Percentiles rank a stretch among this genome's conserved stretches.
Evolutionary conservation across 345 rosid genomes (phyloP).

Genomic region (Arabidopsis suecica): DNA sequence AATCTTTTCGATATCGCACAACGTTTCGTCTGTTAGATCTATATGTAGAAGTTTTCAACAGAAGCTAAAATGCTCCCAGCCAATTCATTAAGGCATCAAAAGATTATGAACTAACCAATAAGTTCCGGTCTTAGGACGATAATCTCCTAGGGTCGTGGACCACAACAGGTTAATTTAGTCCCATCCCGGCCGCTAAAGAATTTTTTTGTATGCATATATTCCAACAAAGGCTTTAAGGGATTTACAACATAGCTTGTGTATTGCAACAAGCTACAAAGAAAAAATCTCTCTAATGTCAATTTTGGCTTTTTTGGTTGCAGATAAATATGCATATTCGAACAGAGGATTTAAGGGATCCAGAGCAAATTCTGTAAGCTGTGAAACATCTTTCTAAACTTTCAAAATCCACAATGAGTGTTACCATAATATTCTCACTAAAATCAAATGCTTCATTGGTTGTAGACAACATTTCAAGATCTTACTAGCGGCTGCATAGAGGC

Average conservation of each 20-base stretch:
- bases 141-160: neutral
- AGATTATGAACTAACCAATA: neutral
- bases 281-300: neutral
- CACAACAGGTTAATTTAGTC: neutral
- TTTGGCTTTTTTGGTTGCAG: slow-evolving; percentile 17
- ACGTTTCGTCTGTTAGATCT: neutral
- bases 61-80: neutral
- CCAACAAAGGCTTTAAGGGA: neutral
- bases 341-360: slow-evolving; percentile 58
- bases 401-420: slow-evolving; percentile 9
- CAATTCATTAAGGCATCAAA: neutral
- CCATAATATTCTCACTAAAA: slow-evolving; percentile 10
- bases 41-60: slow-evolving; percentile 6
- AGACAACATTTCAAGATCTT: slow-evolving; percentile 53
- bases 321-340: slow-evolving; percentile 56
- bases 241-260: neutral
- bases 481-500: slow-evolving; percentile 37
- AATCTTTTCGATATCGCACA: neutral
- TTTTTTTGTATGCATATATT: neutral
- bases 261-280: neutral
- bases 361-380: slow-evolving; percentile 58
- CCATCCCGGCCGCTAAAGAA: neutral
- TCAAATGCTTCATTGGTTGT: slow-evolving; percentile 37
- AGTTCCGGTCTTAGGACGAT: neutral
- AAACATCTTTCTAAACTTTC: slow-evolving; percentile 4